Evolutionary conservation across 1,139 yeast genomes (phyloP), one percentile per base, ranked within the genome.

Genomic region (Saccharomyces uvarum): DNA sequence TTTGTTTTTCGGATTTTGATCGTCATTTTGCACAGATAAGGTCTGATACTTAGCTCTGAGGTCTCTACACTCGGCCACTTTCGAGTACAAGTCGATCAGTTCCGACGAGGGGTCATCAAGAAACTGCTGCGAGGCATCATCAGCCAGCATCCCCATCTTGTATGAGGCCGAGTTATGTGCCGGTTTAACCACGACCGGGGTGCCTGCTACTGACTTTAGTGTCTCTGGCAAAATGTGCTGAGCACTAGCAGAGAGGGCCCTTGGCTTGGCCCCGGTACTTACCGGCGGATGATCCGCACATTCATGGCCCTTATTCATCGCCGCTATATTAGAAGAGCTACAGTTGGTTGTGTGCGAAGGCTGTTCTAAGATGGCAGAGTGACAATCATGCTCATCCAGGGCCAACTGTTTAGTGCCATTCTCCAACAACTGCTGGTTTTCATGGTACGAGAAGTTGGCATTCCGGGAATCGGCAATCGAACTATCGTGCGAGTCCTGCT

Each of bases 1-100:
- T 29, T 60, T 63, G 69, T 93, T 91, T 68, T 90, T 90, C 1
- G 99, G 99, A 69, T 95, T 93, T 60, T 82, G 85, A 49, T 73
- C 70, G 51, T 86, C 88, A 51, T 82, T 75, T 73, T 95, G 99
- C 53, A 82, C 64, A 0, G 97, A 89, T 5, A 80, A 64, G 1
- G 72, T 67, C 71, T 88, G 86, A 68, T 91, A 95, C 68, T 84
- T 86, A 63, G 81, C 84, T 68, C 99, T 83, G 56, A 88, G 69
- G 21, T 81, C 84, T 58, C 93, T 77, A 66, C 97, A 88, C 44
- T 77, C 75, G 58, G 82, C 81, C 32, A 95, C 88, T 58, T 86
- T 83, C 28, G 78, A 69, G 68, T 86, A 93, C 64, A 93, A 78
- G 50, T 79, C 82, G 54, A 84, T 76, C 58, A 95, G 74, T 61